Evolutionary conservation across 208 protist genomes (phyloP), one percentile per base, ranked within the genome.

Genomic region (Crithidia mellificae): DNA sequence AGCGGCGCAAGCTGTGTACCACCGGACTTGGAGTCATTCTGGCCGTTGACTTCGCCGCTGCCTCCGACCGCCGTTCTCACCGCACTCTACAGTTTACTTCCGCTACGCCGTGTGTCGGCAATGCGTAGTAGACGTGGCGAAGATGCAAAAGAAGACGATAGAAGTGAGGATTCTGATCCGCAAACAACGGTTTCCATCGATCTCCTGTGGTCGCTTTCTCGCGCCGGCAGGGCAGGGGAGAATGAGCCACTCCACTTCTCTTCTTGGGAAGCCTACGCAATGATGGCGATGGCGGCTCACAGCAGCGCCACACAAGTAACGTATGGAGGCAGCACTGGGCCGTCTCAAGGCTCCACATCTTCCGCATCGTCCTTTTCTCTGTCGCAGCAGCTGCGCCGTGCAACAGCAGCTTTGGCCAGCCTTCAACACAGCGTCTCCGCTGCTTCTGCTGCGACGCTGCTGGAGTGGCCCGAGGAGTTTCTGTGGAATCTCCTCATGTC

Each of bases 381-480:
- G 8, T 51, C 61, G 15, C 46, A 75, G 24, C 70, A 75, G 70
- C 55, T 75, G 29, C 51, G 70, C 19, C 70, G 70, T 24, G 62
- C 55, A 2, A 46, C 61, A 38, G 62, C 54, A 12, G 36, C 44
- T 14, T 29, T 77, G 41, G 61, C 50, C 27, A 39, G 68, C 24
- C 49, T n/a, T 25, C 59, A 6, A 6, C 7, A 6, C 20, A 17
- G 25, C 36, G 39, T 15, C 53, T 4, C 24, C 38, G 17, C 15
- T n/a, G n/a, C n/a, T n/a, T n/a, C 63, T 19, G 36, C 62, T 54
- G 34, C 36, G 63, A 80, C 62, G 72, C 67, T 61, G 58, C 57
- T 75, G n/a, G 62, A 63, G 41, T 95, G 90, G 88, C 78, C 75
- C 11, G 87, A 95, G 61, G 87, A 92, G 52, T 47, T 91, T 56